Conservation (phyloP, 208 protist genomes). For the Porcisia hertigi region DNA sequence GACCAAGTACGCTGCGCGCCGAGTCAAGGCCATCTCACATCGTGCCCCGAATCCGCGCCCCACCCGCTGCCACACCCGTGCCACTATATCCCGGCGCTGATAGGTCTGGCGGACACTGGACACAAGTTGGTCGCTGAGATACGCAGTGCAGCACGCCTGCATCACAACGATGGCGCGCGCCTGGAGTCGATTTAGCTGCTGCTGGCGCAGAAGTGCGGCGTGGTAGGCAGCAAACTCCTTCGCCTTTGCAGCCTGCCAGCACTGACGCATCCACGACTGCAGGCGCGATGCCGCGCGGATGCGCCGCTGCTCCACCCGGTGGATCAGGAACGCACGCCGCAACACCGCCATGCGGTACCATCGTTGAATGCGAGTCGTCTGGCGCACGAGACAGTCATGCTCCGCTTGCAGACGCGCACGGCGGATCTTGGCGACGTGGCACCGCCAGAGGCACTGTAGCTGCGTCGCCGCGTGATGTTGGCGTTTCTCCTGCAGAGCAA, state of each 20-base stretch:
- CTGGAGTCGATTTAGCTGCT: slow-evolving; percentile 49
- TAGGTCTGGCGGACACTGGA: slow-evolving; percentile 51
- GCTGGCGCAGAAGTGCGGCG: slow-evolving; percentile 50
- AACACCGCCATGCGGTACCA: slow-evolving; percentile 65
- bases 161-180: slow-evolving; percentile 39
- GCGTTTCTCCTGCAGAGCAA: slow-evolving; percentile 30
- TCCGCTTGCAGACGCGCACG: slow-evolving; percentile 70
- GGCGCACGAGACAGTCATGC: slow-evolving; percentile 41
- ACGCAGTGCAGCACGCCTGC: slow-evolving; percentile 50
- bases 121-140: slow-evolving; percentile 50
- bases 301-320: slow-evolving; percentile 46
- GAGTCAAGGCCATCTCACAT: slow-evolving; percentile 37
- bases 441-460: slow-evolving; percentile 82
- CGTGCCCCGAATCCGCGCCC: slow-evolving; percentile 58
- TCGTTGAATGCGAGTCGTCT: slow-evolving; percentile 53
- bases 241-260: slow-evolving; percentile 51
- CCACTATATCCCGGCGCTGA: slow-evolving; percentile 39
- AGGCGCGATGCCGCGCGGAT: slow-evolving; percentile 49
- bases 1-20: slow-evolving; percentile 29
- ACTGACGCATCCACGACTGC: slow-evolving; percentile 58
- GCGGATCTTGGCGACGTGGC: slow-evolving; percentile 56
- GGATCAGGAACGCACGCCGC: slow-evolving; percentile 52
- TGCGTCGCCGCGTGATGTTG: slow-evolving; percentile 43
- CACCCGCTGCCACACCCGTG: slow-evolving; percentile 57
- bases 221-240: slow-evolving; percentile 70